Percentiles rank a stretch among this genome's conserved stretches.
Evolutionary conservation across 306 rosid species (phyloP).

Genomic region (Ormosia semicastrata): DNA sequence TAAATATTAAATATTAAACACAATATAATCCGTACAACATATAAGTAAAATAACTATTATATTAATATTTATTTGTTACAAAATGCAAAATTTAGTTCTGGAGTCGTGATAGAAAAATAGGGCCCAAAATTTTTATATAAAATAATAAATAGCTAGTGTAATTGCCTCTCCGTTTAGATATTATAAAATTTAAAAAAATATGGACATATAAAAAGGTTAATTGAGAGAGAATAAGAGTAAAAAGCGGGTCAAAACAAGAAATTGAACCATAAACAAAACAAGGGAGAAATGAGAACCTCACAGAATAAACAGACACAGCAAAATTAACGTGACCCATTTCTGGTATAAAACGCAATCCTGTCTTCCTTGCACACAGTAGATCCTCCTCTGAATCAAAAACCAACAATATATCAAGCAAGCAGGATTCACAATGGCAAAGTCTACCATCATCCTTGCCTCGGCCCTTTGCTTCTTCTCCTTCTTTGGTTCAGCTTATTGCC

Average conservation of each 20-base stretch:
- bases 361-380: not conserved
- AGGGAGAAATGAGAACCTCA: slow-evolving; percentile 15
- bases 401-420: not conserved
- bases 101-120: too few species aligned
- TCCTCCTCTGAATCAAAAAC: not conserved
- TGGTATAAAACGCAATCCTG: slow-evolving; percentile 3
- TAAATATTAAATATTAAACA: too few species aligned
- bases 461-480: slow-evolving; percentile 62
- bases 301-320: not conserved
- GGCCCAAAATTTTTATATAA: too few species aligned
- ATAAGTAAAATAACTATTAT: too few species aligned
- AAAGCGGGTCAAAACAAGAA: slow-evolving; percentile 27
- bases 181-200: too few species aligned
- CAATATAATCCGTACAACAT: too few species aligned
- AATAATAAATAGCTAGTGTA: too few species aligned
- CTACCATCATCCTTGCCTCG: slow-evolving; percentile 39
- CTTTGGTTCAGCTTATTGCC: slow-evolving; percentile 3
- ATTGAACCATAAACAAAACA: slow-evolving; percentile 8
- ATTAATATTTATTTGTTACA: too few species aligned
- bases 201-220: not conserved
- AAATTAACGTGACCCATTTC: not conserved
- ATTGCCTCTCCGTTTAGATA: too few species aligned
- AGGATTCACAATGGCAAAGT: slow-evolving; percentile 52
- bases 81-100: too few species aligned
- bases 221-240: slow-evolving; percentile 7